Evolutionary conservation across 2,329 filamentous ascomycete species (phyloP).

Genomic region (Penicillium oxalicum): DNA sequence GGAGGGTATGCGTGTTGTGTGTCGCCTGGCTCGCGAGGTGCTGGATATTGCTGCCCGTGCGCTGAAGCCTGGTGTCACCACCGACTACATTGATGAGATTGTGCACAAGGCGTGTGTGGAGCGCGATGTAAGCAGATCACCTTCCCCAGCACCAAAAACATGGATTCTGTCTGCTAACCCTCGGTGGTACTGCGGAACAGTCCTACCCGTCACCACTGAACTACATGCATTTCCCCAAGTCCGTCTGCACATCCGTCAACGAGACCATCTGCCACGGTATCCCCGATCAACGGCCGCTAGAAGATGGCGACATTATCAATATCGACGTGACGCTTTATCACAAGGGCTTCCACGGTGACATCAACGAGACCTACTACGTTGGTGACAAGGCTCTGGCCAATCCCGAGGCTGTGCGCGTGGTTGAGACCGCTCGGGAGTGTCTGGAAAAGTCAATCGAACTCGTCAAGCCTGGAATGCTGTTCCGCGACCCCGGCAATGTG

Average conservation of each 20-base stretch:
- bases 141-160: background rate
- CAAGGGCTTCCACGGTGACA: conserved; percentile 87
- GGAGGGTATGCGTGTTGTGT: conserved; percentile 89
- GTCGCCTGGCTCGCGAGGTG: conserved; percentile 79
- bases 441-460: conserved; percentile 84
- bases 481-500: conserved; percentile 86
- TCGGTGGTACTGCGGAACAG: conserved; percentile 41
- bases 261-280: conserved; percentile 99
- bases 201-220: conserved; percentile 92
- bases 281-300: conserved; percentile 76
- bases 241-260: conserved; percentile 91
- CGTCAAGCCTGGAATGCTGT: conserved; percentile 87
- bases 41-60: conserved; percentile 84
- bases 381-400: conserved; percentile 80
- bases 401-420: conserved; percentile 79
- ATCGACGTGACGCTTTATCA: conserved; percentile 95
- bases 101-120: conserved; percentile 94
- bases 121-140: conserved; percentile 62
- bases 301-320: conserved; percentile 95
- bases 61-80: conserved; percentile 84
- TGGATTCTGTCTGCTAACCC: no score
- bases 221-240: conserved; percentile 96
- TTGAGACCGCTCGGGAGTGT: conserved; percentile 83
- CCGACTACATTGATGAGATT: conserved; percentile 88
- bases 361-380: conserved; percentile 99